Base-by-base conservation (phyloP, 2,329 filamentous ascomycete genomes). In the Neonectria hederae region DNA sequence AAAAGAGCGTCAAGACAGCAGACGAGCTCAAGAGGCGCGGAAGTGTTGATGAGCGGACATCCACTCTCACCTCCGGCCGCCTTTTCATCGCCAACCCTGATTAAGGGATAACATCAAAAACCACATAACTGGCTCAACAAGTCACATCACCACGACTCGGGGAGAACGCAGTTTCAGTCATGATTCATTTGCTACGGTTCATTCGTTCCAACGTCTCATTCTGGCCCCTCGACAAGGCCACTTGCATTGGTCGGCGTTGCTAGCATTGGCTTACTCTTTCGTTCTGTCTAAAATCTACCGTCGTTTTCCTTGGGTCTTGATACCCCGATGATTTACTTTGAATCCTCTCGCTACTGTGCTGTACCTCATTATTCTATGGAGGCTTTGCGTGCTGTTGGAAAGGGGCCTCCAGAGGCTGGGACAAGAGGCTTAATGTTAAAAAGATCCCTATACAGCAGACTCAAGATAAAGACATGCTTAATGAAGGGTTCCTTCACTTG, bases 81-180 rank as follows among this genome's bases (percentile, higher is more conserved):
- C 84, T 97, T 63, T 96, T 92, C 78, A 94, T 97, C 75, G 93
- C 93, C 72, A 97, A 97, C 78, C 93, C 93, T 19, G 93, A 96
- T 78, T 87, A 80, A 83, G 65, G 26, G 42, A 55, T 54, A 49
- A 42, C 49, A 55, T 48, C 35, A 62, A 59, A 24, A 53, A 42
- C 38, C 57, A 59, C 54, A 55, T 53, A 63, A 38, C 22, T 60
- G 59, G 48, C 38, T 51, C 43, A 59, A 59, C 53, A 58, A 60
- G 53, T 59, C 54, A 65, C 62, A 42, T 63, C 55, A 71, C 54
- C 46, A 69, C 59, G 55, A 69, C 56, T 59, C 58, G 57, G 57
- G 45, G 45, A 59, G 62, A 59, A 62, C 62, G 59, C 52, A 60
- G 42, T 21, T 60, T 42, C 66, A 54, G 56, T 58, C 40, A 52